Percentiles rank a stretch among this genome's conserved stretches.
Conservation (phyloP, 2,329 filamentous ascomycete genomes). For the Penicillium sp. region DNA sequence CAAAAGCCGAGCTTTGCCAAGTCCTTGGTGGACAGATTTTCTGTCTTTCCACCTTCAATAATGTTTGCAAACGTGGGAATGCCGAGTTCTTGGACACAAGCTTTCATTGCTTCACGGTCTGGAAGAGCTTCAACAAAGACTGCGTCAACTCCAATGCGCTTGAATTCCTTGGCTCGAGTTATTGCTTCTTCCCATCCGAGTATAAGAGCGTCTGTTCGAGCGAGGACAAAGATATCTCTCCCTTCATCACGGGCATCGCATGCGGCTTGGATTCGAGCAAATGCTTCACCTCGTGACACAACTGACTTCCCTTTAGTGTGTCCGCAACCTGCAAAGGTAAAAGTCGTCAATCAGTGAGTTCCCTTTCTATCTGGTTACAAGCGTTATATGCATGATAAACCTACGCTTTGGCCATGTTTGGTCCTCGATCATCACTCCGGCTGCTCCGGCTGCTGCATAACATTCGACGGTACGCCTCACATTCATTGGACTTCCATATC, state of each 20-base stretch:
- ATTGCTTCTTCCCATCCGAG: constrained; percentile 36
- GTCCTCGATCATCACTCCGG: constrained; percentile 52
- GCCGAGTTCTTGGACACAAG: constrained; percentile 32
- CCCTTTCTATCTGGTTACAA: constrained; percentile 10
- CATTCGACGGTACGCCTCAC: constrained; percentile 18
- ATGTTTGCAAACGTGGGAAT: constrained; percentile 42
- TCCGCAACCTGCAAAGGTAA: constrained; percentile 36
- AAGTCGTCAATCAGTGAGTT: neutral
- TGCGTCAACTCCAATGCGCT: constrained; percentile 38
- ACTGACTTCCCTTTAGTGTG: constrained; percentile 36
- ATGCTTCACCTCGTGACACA: constrained; percentile 21
- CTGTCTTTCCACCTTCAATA: constrained; percentile 42
- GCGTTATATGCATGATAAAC: constrained; percentile 8
- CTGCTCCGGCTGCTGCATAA: constrained; percentile 47
- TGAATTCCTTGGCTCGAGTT: constrained; percentile 35
- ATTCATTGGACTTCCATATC: constrained; percentile 38
- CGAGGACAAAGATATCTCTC: constrained; percentile 31
- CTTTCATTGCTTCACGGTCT: constrained; percentile 33
- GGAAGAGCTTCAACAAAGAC: constrained; percentile 42
- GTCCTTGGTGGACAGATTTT: constrained; percentile 35
- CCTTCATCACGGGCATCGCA: constrained; percentile 23
- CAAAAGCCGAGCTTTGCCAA: constrained; percentile 38
- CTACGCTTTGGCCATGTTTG: constrained; percentile 46
- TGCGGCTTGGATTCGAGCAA: constrained; percentile 22
- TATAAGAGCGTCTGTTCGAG: constrained; percentile 27